These are phyloP conservation scores for Saururus chinensis DNA, from an alignment of 164 flowering plant genomes.

Conservation along the genomic window DNA sequence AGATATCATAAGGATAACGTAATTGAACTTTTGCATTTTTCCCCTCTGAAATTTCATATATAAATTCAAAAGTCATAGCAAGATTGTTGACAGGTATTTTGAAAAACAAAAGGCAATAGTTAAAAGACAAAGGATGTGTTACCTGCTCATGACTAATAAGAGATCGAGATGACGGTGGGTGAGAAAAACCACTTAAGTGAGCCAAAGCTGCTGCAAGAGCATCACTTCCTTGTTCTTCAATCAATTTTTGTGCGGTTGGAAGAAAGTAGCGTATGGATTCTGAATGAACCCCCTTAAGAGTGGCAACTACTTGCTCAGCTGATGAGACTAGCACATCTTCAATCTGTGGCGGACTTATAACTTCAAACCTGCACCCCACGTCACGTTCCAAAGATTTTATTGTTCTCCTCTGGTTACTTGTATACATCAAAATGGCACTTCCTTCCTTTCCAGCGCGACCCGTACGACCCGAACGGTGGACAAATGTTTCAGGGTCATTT, in stretches of 20 bases:
- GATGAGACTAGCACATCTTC: conserved; percentile 79
- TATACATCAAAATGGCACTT: conserved; percentile 73
- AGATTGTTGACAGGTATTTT: neutral
- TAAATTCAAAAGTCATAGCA: neutral
- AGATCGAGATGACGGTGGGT: conserved; percentile 88
- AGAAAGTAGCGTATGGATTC: conserved; percentile 70
- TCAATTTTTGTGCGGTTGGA: conserved; percentile 61
- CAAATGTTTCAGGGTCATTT: conserved; percentile 97
- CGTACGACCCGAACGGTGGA: conserved; percentile 98
- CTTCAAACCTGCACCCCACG: conserved; percentile 85
- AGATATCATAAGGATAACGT: too few species aligned
- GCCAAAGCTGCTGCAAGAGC: conserved; percentile 98
- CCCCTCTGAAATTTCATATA: too few species aligned
- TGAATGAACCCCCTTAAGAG: conserved; percentile 87
- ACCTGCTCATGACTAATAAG: conserved; percentile 92
- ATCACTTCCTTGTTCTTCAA: conserved; percentile 65
- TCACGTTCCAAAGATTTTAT: conserved; percentile 82
- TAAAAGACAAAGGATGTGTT: neutral
- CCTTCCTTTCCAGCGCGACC: conserved; percentile 99
- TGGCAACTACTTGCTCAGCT: conserved; percentile 83
- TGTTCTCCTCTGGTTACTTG: conserved; percentile 74
- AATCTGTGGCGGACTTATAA: conserved; percentile 65
- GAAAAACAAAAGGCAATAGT: neutral
- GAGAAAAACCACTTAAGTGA: conserved; percentile 92
- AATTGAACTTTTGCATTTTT: too few species aligned